These are phyloP conservation scores for Krasilnikovozyma curviuscula DNA, from an alignment of 768 basidiomycete species.

Conservation along the genomic window DNA sequence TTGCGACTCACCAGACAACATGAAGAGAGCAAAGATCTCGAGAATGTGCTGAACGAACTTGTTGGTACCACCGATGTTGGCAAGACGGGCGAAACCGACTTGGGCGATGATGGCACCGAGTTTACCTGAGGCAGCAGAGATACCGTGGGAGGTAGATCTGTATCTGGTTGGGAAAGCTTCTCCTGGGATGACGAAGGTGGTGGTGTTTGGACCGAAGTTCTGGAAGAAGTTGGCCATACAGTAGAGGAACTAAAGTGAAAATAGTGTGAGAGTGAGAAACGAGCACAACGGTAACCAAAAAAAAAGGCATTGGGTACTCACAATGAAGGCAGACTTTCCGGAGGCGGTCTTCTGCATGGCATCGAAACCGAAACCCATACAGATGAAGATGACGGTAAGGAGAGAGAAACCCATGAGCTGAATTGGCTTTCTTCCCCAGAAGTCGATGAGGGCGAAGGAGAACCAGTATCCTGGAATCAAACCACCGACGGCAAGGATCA, in stretches of 20 bases:
- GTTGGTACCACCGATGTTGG: constrained; percentile 43
- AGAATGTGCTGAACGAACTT: constrained; percentile 29
- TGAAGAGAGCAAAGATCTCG: constrained; percentile 67
- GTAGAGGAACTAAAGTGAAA: too few relatives aligned
- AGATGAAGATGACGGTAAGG: constrained; percentile 20
- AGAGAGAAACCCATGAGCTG: constrained; percentile 28
- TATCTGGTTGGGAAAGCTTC: constrained; percentile 29
- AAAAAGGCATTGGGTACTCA: neutral
- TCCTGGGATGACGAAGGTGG: constrained; percentile 26
- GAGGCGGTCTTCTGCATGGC: constrained; percentile 18
- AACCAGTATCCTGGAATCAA: constrained; percentile 28
- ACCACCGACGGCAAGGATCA: constrained; percentile 26
- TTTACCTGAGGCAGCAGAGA: constrained; percentile 27
- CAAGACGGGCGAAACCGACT: constrained; percentile 29
- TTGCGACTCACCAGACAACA: constrained; percentile 26
- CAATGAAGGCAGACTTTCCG: constrained; percentile 22
- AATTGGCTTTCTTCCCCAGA: constrained; percentile 66
- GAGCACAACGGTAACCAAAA: neutral
- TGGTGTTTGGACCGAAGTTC: constrained; percentile 24
- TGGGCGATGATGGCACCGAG: constrained; percentile 29
- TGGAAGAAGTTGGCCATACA: constrained; percentile 29
- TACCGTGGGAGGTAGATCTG: constrained; percentile 27
- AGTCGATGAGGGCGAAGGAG: constrained; percentile 24
- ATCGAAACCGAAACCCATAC: constrained; percentile 27
- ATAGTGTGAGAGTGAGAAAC: constrained; percentile 8